phyloP scores from a whole-genome alignment of 345 rosid genomes.

The Boechera divaricarpa region DNA sequence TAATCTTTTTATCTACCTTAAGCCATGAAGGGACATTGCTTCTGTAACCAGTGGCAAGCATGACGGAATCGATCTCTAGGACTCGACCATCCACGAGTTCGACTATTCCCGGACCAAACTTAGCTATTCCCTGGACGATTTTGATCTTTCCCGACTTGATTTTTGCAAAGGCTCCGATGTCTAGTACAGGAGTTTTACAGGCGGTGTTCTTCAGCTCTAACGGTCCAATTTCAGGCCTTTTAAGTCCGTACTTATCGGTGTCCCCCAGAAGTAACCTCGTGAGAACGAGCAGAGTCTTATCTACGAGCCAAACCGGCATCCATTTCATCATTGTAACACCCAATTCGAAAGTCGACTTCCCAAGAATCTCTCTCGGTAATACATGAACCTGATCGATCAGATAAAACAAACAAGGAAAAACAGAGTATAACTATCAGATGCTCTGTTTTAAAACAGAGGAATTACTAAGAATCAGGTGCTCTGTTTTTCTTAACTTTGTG shows the following conservation, averaged over 20 bases:
- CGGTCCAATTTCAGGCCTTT: conserved; percentile 68
- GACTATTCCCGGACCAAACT: conserved; percentile 54
- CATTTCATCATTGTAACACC: conserved; percentile 61
- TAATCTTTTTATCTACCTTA: conserved; percentile 42
- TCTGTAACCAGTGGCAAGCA: conserved; percentile 87
- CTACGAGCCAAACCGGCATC: conserved; percentile 77
- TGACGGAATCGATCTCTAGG: conserved; percentile 61
- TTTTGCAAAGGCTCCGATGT: conserved; percentile 65
- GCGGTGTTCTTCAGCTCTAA: conserved; percentile 59
- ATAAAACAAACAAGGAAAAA: not conserved
- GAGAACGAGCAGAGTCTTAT: conserved; percentile 60
- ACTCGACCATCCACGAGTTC: conserved; percentile 69
- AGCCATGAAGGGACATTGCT: conserved; percentile 96
- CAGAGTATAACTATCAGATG: not conserved
- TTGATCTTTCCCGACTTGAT: conserved; percentile 71
- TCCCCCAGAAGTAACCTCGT: conserved; percentile 64
- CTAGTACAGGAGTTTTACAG: conserved; percentile 84
- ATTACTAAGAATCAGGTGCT: not conserved
- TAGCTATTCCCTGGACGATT: conserved; percentile 69
- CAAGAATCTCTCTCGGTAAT: conserved; percentile 73
- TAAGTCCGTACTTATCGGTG: conserved; percentile 59
- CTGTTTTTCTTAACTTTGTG: conserved; percentile 4
- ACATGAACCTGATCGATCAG: conserved; percentile 67
- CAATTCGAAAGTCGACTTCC: conserved; percentile 67
- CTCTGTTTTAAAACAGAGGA: conserved; percentile 11